A percentile compares a stretch with the other conserved stretches of the same genome.
These are phyloP conservation scores for Cymbopogon flexuosus DNA, from an alignment of 202 grass and related monocot species.

Conservation along the genomic window DNA sequence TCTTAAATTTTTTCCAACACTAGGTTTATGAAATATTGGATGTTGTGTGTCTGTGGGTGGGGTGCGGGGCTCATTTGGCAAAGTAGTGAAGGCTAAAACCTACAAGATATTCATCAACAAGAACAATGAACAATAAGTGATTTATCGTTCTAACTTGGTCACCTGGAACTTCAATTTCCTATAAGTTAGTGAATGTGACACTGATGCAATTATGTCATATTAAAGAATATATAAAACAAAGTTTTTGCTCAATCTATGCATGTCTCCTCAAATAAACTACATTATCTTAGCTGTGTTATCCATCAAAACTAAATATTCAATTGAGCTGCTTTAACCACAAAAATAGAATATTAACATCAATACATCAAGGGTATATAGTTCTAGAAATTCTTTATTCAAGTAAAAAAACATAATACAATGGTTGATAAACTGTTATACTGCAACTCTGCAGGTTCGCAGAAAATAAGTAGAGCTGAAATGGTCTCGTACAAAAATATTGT, in stretches of 20 bases:
- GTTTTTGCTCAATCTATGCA: constrained; percentile 7
- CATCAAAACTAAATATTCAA: not conserved
- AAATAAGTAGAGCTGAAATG: not conserved
- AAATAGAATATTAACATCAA: not conserved
- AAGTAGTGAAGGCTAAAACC: too few species aligned
- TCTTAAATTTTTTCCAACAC: not conserved
- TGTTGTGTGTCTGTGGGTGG: too few species aligned
- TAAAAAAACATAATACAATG: not conserved
- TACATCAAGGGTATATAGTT: not conserved
- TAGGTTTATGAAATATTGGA: not conserved
- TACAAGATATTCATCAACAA: not conserved
- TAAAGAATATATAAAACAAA: not conserved
- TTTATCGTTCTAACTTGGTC: not conserved
- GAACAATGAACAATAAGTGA: not conserved
- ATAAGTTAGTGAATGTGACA: not conserved
- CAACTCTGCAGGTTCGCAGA: not conserved
- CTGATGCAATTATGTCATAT: not conserved
- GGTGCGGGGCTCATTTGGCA: too few species aligned
- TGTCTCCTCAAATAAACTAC: not conserved
- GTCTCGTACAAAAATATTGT: not conserved
- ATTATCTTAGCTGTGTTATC: not conserved
- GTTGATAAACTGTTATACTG: not conserved
- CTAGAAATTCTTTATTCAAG: not conserved
- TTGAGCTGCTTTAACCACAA: not conserved
- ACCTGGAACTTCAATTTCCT: not conserved